Conservation (phyloP, 2,329 filamentous ascomycete species). For the Venturia effusa region DNA sequence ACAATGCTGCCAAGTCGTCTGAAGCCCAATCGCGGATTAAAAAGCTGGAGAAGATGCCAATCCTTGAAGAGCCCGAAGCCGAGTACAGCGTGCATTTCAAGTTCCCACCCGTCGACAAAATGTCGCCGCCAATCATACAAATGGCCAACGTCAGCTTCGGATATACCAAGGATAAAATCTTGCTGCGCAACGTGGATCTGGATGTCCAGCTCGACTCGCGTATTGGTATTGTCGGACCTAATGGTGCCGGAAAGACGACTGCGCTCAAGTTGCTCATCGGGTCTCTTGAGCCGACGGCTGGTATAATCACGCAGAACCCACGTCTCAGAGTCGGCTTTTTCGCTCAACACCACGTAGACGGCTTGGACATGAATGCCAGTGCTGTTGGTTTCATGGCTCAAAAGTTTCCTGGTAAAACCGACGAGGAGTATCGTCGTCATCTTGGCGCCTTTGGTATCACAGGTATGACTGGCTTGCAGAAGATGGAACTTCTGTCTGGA, state of each 20-base stretch:
- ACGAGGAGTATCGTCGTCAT: slow-evolving; percentile 94
- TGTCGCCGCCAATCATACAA: slow-evolving; percentile 94
- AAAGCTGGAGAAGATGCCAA: slow-evolving; percentile 94
- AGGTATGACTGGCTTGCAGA: slow-evolving; percentile 90
- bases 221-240: slow-evolving; percentile 98
- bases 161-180: slow-evolving; percentile 66
- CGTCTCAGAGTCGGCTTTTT: slow-evolving; percentile 91
- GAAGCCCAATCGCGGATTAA: slow-evolving; percentile 98
- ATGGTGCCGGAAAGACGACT: slow-evolving; percentile 97
- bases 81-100: slow-evolving; percentile 96
- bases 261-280: slow-evolving; percentile 96
- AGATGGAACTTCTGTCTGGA: slow-evolving; percentile 88
- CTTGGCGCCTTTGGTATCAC: slow-evolving; percentile 79
- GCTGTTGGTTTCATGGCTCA: slow-evolving; percentile 96
- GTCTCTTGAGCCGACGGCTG: slow-evolving; percentile 63
- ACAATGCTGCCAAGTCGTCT: slow-evolving; percentile 97
- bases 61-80: slow-evolving; percentile 78
- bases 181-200: slow-evolving; percentile 80
- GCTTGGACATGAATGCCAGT: slow-evolving; percentile 76
- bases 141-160: slow-evolving; percentile 91
- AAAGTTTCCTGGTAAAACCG: slow-evolving; percentile 77
- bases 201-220: slow-evolving; percentile 96
- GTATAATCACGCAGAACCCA: slow-evolving; percentile 79
- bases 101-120: slow-evolving; percentile 94
- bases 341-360: slow-evolving; percentile 96